A percentile compares a stretch with the other conserved stretches of the same genome.
These are phyloP conservation scores for Coelastrella sp. DNA, from an alignment of 139 green algal species.

Conservation along the genomic window DNA sequence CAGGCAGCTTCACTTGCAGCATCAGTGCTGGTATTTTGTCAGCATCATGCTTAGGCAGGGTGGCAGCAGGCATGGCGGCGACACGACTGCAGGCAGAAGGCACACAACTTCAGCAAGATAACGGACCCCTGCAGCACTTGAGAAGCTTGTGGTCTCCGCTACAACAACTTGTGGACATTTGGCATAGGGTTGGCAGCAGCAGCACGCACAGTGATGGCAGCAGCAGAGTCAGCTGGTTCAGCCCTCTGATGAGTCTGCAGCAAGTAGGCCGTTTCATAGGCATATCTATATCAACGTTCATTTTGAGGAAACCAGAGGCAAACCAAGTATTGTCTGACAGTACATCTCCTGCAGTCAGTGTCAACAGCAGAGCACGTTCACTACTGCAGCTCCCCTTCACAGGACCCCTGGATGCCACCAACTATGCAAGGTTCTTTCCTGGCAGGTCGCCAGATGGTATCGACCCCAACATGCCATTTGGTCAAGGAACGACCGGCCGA, in stretches of 20 bases:
- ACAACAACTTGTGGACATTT: too few relatives aligned
- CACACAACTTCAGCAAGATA: too few relatives aligned
- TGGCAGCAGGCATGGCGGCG: conserved; percentile 3
- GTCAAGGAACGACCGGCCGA: neutral
- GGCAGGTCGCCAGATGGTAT: neutral
- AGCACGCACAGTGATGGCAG: neutral
- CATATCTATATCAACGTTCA: too few relatives aligned
- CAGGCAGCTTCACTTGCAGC: conserved; percentile 19
- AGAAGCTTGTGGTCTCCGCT: too few relatives aligned
- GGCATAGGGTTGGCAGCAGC: neutral
- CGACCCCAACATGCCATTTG: conserved; percentile 25
- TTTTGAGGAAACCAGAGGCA: too few relatives aligned
- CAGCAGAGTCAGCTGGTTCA: neutral
- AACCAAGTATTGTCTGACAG: too few relatives aligned
- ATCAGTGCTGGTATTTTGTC: conserved; percentile 3
- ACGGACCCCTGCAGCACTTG: too few relatives aligned
- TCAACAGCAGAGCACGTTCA: neutral
- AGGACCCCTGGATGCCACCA: neutral
- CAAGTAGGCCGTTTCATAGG: too few relatives aligned
- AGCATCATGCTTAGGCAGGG: neutral
- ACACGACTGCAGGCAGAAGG: neutral
- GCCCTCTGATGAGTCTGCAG: neutral
- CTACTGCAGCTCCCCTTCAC: conserved; percentile 25
- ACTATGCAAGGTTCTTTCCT: neutral
- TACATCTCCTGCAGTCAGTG: neutral